Base-by-base conservation (phyloP, 1,139 yeast species). In the Schwanniomyces etchellsii region DNA sequence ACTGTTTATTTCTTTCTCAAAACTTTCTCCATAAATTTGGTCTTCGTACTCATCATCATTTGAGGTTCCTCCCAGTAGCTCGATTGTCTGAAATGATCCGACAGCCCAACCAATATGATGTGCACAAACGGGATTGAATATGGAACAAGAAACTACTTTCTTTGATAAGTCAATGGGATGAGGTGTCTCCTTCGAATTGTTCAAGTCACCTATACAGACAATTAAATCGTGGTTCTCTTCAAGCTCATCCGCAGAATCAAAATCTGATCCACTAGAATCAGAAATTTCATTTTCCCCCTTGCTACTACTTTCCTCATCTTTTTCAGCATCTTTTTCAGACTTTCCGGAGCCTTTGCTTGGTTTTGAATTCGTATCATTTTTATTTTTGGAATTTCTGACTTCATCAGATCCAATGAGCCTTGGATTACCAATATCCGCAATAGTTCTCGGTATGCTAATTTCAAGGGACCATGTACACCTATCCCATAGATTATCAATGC, bases 101-200 rank as follows among this genome's bases (percentile, higher is more conserved):
- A 86, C 73, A 0, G 95, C 89, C 81, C 95, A 91, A 0, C 97
- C 97, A n/a, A 93, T 70, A 54, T 89, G 96, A 43, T 89, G 96
- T 0, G 98, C 88, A 29, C 95, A 80, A 0, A 88, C 83, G 1
- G 98, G 95, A 34, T 81, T 83, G 48, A 79, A 81, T 15, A 91
- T 69, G 23, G 85, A 84, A 68, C 89, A 89, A 4, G 82, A 70
- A 2, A 82, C 83, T 0, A 80, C 70, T 43, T 86, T 91, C 48
- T 85, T 85, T 2, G 81, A 69, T 28, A 74, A 54, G 50, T 88
- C 95, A 3, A 59, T 54, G 1, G 69, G 68, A 38, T 67, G 74
- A 0, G 73, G 72, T 1, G 65, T 55, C 45, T 67, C 74, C 33
- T 67, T 67, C 6, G 64, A 59, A 39, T 66, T 68, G 34, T 57